Conservation (phyloP, 805 yeast species). For the Tanozyma kutaoensis region DNA sequence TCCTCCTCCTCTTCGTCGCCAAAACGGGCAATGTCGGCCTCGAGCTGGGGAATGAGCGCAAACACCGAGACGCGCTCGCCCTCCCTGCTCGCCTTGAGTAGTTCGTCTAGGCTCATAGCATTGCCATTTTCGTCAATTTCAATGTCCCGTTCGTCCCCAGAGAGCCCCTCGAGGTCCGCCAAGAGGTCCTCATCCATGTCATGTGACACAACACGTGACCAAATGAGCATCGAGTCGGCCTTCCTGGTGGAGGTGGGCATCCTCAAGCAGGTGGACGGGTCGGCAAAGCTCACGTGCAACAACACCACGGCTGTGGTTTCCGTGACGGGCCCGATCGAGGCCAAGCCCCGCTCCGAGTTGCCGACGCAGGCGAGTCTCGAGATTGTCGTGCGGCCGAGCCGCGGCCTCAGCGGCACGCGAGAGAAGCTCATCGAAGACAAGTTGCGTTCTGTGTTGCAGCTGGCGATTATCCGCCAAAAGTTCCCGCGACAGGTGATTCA, state of each 20-base stretch:
- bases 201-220: no score
- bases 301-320: conserved; percentile 53
- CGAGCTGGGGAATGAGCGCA: no score
- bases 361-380: conserved; percentile 73
- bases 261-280: conserved; percentile 66
- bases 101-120: no score
- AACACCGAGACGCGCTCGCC: no score
- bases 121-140: no score
- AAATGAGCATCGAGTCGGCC: no score
- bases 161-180: no score
- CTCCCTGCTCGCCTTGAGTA: no score
- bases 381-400: conserved; percentile 63
- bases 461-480: conserved; percentile 43
- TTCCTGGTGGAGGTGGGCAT: no score
- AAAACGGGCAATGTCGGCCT: not conserved
- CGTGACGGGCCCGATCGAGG: conserved; percentile 86
- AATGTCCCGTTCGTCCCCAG: no score
- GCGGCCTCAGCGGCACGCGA: conserved; percentile 62
- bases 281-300: conserved; percentile 44
- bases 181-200: no score
- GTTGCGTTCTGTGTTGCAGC: conserved; percentile 44
- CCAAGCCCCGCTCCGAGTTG: conserved; percentile 67
- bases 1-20: not conserved
- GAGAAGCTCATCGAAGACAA: conserved; percentile 70
- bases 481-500: conserved; percentile 63